Conservation (phyloP, 371 early-diverging fungal genomes). For the Mucor indicus region DNA sequence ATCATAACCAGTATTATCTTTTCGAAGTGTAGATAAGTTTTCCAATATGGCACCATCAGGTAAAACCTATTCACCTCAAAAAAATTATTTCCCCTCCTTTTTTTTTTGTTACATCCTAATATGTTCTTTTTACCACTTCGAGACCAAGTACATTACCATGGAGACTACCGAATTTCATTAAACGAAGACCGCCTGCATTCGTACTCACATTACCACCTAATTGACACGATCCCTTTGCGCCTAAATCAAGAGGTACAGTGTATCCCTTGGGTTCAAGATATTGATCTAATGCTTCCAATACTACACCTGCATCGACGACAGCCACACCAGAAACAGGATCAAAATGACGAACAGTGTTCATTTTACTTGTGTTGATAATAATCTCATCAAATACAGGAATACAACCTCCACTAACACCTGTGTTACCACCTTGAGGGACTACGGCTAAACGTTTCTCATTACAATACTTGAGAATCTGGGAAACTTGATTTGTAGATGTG, state of each 20-base stretch:
- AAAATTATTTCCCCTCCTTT: neutral
- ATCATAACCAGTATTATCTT: constrained; percentile 92
- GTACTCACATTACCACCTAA: constrained; percentile 96
- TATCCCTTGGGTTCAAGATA: constrained; percentile 74
- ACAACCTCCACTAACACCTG: constrained; percentile 67
- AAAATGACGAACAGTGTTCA: constrained; percentile 77
- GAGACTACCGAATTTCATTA: constrained; percentile 87
- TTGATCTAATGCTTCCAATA: constrained; percentile 81
- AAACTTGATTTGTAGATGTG: constrained; percentile 77
- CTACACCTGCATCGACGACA: constrained; percentile 85
- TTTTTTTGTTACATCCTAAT: neutral
- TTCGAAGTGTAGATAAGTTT: constrained; percentile 73
- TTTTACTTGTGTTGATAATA: constrained; percentile 68
- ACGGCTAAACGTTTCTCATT: constrained; percentile 78
- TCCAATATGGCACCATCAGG: constrained; percentile 89
- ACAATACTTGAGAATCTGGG: constrained; percentile 83
- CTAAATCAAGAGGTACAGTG: constrained; percentile 86
- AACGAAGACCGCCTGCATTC: constrained; percentile 93
- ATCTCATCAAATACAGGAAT: constrained; percentile 92
- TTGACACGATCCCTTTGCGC: constrained; percentile 81
- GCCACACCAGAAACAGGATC: constrained; percentile 81
- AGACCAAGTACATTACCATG: constrained; percentile 89
- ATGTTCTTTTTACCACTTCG: constrained; percentile 69
- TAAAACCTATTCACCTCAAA: constrained; percentile 38
- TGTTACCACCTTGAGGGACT: constrained; percentile 96